A percentile compares a stretch with the other conserved stretches of the same genome.
These are phyloP conservation scores for Hapsidospora chrysogenum DNA, from an alignment of 495 filamentous ascomycete genomes.

Conservation along the genomic window DNA sequence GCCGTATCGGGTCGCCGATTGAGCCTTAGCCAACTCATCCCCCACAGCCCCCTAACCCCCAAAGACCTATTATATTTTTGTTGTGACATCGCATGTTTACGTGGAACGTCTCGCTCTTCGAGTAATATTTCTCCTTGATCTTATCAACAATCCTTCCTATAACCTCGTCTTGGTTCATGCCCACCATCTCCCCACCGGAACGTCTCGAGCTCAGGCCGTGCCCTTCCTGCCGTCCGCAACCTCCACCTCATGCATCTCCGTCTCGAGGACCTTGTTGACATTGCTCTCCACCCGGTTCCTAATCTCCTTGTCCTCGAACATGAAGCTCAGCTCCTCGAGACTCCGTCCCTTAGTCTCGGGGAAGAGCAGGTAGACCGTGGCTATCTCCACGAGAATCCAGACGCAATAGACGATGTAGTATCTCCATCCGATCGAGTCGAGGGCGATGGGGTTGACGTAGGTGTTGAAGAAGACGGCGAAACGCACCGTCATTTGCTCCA, in stretches of 20 bases:
- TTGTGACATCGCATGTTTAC: too few species aligned
- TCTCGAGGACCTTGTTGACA: slow-evolving; percentile 17
- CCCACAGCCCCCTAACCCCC: too few species aligned
- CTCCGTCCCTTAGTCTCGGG: slow-evolving; percentile 44
- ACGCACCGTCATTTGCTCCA: slow-evolving; percentile 39
- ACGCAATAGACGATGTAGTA: slow-evolving; percentile 40
- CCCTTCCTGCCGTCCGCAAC: too few species aligned
- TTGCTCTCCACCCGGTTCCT: slow-evolving; percentile 17
- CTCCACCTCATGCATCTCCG: slow-evolving; percentile 7
- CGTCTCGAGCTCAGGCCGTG: too few species aligned
- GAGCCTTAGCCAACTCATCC: too few species aligned
- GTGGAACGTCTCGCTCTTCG: too few species aligned
- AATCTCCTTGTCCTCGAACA: slow-evolving; percentile 18
- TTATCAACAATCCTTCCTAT: too few species aligned
- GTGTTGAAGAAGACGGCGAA: slow-evolving; percentile 32
- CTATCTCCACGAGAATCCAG: slow-evolving; percentile 37
- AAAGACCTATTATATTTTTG: too few species aligned
- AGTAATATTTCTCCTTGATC: too few species aligned
- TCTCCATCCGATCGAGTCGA: slow-evolving; percentile 30
- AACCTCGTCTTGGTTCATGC: too few species aligned
- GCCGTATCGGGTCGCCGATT: too few species aligned
- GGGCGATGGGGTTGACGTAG: slow-evolving; percentile 37
- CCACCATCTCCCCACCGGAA: too few species aligned
- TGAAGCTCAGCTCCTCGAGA: slow-evolving; percentile 22
- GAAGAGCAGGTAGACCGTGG: slow-evolving; percentile 39